Base-by-base conservation (phyloP, 306 rosid genomes). In the Cicer arietinum region DNA sequence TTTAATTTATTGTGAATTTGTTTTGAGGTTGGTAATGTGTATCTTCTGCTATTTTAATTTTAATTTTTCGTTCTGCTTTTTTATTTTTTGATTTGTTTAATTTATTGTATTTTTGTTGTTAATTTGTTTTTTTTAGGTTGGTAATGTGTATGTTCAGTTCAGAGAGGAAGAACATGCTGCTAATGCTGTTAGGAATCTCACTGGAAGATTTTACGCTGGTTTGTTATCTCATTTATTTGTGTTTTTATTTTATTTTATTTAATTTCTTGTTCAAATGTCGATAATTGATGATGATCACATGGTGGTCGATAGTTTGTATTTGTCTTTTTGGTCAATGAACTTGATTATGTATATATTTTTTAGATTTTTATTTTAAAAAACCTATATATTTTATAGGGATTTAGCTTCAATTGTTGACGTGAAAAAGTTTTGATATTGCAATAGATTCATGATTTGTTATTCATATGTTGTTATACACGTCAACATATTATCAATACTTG, bases 131-230 rank as follows among this genome's bases (percentile, higher is more conserved):
- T 48, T 77, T 77, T 76, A 89, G 94, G 94, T 90, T 22, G 96
- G 96, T 10, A 88, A 90, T 81, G 96, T 90, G 40, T 90, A 90
- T 11, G 90, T 85, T 75, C 96, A 90, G 83, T 90, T 88, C 68
- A 69, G 88, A 63, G 96, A 88, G 76, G 96, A 90, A 73, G 92
- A 88, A 3, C 87, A 84, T 63, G 92, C 92, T 6, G 90, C 84
- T 44, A 86, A 88, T 77, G 88, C 90, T 13, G 82, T 86, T 9
- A 77, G 61, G 35, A 86, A 86, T 60, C 89, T 90, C 58, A 85
- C 79, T 0, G 92, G 92, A 45, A 88, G 96, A 60, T 90, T 79
- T 64, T 90, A 90, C 65, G 93, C 88, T 12, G 89, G 96, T 88
- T 12, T 57, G 87, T 82, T 63, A 43, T 12, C 43, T 44, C 20